Evolutionary conservation across 768 basidiomycete genomes (phyloP).

Genomic region (Mycena capillaripes): DNA sequence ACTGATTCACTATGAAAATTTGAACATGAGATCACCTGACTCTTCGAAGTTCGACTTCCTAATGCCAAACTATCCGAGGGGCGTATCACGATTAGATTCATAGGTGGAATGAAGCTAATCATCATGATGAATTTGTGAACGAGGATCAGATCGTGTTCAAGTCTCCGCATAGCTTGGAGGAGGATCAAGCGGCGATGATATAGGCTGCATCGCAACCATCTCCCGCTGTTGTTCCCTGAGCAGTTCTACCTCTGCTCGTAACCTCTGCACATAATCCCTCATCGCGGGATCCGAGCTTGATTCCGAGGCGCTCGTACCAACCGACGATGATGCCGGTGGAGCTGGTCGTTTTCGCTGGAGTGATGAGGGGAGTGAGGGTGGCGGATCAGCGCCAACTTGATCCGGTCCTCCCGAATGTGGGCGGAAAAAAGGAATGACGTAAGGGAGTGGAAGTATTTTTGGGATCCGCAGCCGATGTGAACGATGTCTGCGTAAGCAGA

Average conservation of each 20-base stretch:
- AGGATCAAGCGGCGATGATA: neutral
- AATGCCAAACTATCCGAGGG: too few relatives aligned
- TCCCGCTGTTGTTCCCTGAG: conserved; percentile 14
- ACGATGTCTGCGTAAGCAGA: conserved; percentile 4
- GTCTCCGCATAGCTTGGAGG: conserved; percentile 7
- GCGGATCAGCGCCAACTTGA: neutral
- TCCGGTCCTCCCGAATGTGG: neutral
- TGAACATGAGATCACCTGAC: too few relatives aligned
- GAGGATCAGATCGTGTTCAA: neutral
- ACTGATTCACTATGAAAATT: too few relatives aligned
- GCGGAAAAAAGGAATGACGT: neutral
- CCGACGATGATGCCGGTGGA: neutral
- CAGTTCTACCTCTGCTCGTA: conserved; percentile 7
- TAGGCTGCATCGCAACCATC: conserved; percentile 1
- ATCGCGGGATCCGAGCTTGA: neutral
- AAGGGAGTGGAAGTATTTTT: neutral
- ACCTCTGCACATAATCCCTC: neutral
- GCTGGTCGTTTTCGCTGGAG: neutral
- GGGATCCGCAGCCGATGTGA: neutral
- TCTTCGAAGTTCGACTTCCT: too few relatives aligned
- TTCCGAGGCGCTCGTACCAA: neutral
- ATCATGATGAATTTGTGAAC: neutral
- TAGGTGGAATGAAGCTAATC: neutral
- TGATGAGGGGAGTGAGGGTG: neutral
- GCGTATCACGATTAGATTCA: neutral